These are phyloP conservation scores for Mycena sanguinolenta DNA, from an alignment of 768 basidiomycete genomes.

Conservation along the genomic window DNA sequence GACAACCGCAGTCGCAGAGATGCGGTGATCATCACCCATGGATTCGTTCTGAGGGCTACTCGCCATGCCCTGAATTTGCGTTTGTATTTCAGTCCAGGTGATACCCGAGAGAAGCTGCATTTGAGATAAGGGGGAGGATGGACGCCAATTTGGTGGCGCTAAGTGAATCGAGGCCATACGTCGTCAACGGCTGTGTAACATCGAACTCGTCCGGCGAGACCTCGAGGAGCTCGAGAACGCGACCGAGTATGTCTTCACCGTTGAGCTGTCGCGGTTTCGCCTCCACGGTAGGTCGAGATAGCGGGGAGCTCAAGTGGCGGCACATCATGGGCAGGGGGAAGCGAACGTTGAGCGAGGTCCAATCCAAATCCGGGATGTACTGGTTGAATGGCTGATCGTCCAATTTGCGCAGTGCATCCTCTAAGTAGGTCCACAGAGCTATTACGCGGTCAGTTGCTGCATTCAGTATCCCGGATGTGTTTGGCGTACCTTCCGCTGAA, in stretches of 20 bases:
- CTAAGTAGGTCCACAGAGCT: constrained; percentile 9
- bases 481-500: constrained; percentile 11
- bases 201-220: constrained; percentile 5
- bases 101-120: constrained; percentile 5
- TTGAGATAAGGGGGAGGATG: constrained; percentile 10
- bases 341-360: background rate
- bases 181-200: background rate
- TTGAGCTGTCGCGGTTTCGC: background rate
- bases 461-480: background rate
- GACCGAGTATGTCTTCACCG: background rate
- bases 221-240: constrained; percentile 11
- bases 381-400: constrained; percentile 7
- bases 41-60: too few relatives aligned
- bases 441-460: background rate
- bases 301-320: background rate
- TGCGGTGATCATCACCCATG: background rate
- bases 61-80: too few relatives aligned
- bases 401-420: constrained; percentile 16
- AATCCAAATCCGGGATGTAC: constrained; percentile 23
- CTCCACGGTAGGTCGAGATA: too few relatives aligned
- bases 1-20: constrained; percentile 11
- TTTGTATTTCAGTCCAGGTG: constrained; percentile 17
- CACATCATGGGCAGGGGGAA: background rate
- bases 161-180: constrained; percentile 22
- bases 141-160: constrained; percentile 2